Conservation (phyloP, 208 protist genomes). For the Leishmania tropica region DNA sequence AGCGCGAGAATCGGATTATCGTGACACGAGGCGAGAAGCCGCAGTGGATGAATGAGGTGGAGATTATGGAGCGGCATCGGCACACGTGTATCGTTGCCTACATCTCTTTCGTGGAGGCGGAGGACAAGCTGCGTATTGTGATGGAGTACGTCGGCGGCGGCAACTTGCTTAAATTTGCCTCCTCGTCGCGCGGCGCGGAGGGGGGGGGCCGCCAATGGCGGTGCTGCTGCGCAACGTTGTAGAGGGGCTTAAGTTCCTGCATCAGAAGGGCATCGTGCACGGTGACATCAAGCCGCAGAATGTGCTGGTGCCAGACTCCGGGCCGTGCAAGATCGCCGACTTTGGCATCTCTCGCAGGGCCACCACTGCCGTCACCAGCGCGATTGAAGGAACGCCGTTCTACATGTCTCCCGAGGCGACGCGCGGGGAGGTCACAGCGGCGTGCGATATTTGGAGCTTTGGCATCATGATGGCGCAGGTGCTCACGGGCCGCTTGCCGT, state of each 20-base stretch:
- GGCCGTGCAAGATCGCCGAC: conserved; percentile 84
- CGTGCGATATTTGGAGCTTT: conserved; percentile 84
- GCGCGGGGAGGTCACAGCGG: conserved; percentile 35
- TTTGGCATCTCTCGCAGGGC: conserved; percentile 76
- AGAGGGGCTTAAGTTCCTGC: conserved; percentile 77
- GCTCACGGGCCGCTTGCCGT: conserved; percentile 62
- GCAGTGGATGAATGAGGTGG: conserved; percentile 50
- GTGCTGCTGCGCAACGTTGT: conserved; percentile 57
- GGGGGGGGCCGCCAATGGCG: conserved; percentile 29
- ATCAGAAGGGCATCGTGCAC: conserved; percentile 68
- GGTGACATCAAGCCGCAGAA: conserved; percentile 91
- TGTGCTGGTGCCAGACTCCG: conserved; percentile 61
- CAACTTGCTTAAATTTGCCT: conserved; percentile 60
- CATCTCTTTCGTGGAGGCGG: conserved; percentile 68
- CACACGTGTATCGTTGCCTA: conserved; percentile 95
- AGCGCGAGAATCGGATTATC: conserved; percentile 32
- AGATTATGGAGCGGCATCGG: conserved; percentile 61
- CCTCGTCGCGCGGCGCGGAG: conserved; percentile 20
- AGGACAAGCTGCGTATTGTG: conserved; percentile 55
- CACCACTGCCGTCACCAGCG: conserved; percentile 28
- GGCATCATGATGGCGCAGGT: conserved; percentile 80
- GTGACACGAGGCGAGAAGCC: conserved; percentile 15
- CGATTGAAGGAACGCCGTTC: conserved; percentile 61
- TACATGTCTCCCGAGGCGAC: conserved; percentile 81
- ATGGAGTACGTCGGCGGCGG: conserved; percentile 89